phyloP scores from a whole-genome alignment of 1,284 basidiomycete genomes.

The Thecaphora frezii region DNA sequence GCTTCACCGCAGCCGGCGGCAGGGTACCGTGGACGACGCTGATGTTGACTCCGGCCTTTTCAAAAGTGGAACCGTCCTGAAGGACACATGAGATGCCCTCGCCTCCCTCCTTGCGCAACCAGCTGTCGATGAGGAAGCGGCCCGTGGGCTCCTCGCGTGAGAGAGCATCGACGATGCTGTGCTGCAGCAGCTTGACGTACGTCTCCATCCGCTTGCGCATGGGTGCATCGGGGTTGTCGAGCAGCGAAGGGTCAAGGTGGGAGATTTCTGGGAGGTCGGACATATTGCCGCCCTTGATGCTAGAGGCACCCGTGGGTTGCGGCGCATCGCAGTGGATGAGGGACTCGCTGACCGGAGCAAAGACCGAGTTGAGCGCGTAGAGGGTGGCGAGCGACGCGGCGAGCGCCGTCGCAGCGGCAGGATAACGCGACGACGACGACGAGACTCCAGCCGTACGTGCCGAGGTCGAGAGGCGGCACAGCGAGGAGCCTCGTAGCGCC shows the following conservation, averaged over 20 bases:
- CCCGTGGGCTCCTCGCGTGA: conserved; percentile 71
- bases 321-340: conserved; percentile 23
- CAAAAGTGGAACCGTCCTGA: conserved; percentile 73
- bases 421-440: too few relatives aligned
- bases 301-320: conserved; percentile 21
- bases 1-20: conserved; percentile 82
- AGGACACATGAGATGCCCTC: conserved; percentile 86
- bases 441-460: background rate
- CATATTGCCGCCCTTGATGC: conserved; percentile 32
- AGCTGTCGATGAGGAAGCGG: conserved; percentile 81
- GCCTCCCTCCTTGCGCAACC: conserved; percentile 82
- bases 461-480: too few relatives aligned
- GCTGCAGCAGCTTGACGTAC: conserved; percentile 79
- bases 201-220: conserved; percentile 73
- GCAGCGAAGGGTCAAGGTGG: conserved; percentile 36
- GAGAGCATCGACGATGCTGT: conserved; percentile 76
- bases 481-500: too few relatives aligned
- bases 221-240: conserved; percentile 39
- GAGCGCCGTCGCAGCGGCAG: background rate
- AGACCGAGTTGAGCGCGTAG: conserved; percentile 10
- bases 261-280: conserved; percentile 50
- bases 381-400: conserved; percentile 13
- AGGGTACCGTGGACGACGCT: conserved; percentile 86
- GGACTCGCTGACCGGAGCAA: conserved; percentile 4
- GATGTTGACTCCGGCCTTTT: conserved; percentile 96